A percentile compares a stretch with the other conserved stretches of the same genome.
Evolutionary conservation across 441 rosid genomes (phyloP).

Genomic region (Manihot esculenta): DNA sequence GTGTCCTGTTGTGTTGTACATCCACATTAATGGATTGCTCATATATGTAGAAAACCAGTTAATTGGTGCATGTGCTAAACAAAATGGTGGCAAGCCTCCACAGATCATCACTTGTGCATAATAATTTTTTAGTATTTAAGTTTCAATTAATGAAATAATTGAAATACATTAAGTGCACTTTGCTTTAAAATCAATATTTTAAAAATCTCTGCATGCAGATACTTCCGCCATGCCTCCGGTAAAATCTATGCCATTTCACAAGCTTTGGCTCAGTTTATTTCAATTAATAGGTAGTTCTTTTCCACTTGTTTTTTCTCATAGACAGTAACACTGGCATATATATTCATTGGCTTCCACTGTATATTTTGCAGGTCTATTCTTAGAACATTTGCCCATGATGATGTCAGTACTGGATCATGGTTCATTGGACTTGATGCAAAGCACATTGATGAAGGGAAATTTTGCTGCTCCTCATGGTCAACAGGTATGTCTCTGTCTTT

Average conservation of each 20-base stretch:
- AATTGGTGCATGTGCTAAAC: background rate
- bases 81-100: background rate
- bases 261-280: conserved; percentile 75
- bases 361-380: conserved; percentile 50
- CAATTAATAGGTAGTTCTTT: conserved; percentile 64
- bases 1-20: background rate
- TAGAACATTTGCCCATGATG: conserved; percentile 79
- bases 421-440: conserved; percentile 89
- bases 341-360: background rate
- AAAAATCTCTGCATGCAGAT: conserved; percentile 41
- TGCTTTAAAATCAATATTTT: background rate
- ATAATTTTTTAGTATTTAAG: background rate
- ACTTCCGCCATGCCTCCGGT: conserved; percentile 87
- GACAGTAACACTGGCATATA: background rate
- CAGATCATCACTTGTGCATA: background rate
- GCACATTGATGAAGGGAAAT: conserved; percentile 73
- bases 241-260: conserved; percentile 76
- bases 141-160: background rate
- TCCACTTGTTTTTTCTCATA: conserved; percentile 5
- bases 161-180: background rate
- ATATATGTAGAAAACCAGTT: background rate
- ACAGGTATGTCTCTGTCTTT: conserved; percentile 45
- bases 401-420: conserved; percentile 90
- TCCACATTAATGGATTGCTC: background rate
- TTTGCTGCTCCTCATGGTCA: conserved; percentile 92